Conservation (phyloP, 2,329 filamentous ascomycete genomes). For the Diaporthe sp. region DNA sequence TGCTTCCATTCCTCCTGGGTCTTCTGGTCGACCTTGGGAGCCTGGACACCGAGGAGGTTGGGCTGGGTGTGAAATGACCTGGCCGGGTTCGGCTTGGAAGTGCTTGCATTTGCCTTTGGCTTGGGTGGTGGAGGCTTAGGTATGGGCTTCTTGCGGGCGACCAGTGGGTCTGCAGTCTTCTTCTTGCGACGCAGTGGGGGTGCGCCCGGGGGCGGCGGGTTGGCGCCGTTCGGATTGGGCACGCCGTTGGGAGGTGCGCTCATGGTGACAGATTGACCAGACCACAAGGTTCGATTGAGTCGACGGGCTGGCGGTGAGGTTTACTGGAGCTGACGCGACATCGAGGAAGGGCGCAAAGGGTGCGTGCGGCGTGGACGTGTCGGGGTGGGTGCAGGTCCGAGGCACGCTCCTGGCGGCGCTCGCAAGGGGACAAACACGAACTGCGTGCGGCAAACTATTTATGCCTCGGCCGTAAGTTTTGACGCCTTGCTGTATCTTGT, state of each 20-base stretch:
- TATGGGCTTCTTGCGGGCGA: conserved; percentile 69
- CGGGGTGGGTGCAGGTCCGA: conserved; percentile 7
- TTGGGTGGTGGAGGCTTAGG: conserved; percentile 51
- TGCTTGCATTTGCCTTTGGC: conserved; percentile 48
- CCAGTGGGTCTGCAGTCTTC: conserved; percentile 72
- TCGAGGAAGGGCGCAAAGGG: conserved; percentile 15
- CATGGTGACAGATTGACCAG: conserved; percentile 53
- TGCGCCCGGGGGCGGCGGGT: conserved; percentile 42
- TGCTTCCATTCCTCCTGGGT: conserved; percentile 55
- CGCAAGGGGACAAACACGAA: background rate
- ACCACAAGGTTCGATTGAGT: background rate
- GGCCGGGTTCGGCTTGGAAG: conserved; percentile 45
- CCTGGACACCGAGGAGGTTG: conserved; percentile 44
- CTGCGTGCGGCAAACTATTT: background rate
- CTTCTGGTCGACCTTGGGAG: conserved; percentile 45
- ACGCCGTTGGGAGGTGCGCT: conserved; percentile 57
- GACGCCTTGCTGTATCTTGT: background rate
- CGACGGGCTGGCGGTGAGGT: background rate
- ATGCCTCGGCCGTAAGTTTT: too few relatives aligned
- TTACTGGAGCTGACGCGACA: conserved; percentile 1
- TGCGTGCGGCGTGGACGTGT: background rate
- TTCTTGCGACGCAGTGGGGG: conserved; percentile 60
- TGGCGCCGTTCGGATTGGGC: conserved; percentile 45
- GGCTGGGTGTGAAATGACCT: conserved; percentile 39
- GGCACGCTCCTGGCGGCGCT: conserved; percentile 23